phyloP scores from a whole-genome alignment of 2,329 filamentous ascomycete species.

The Ophiostoma tasmaniense region DNA sequence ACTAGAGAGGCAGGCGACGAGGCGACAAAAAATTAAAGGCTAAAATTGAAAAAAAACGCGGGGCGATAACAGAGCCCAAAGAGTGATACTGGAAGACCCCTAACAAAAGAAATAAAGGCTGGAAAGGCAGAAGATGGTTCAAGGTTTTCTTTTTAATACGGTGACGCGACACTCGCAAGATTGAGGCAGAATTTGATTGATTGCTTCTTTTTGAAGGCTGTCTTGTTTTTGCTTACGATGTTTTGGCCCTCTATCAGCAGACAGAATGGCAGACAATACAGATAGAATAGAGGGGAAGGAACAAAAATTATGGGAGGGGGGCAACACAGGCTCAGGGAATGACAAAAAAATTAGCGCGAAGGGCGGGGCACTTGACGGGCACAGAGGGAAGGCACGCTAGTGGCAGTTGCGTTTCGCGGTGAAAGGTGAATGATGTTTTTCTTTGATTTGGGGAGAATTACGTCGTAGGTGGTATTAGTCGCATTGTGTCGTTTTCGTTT shows the following conservation, averaged over 20 bases:
- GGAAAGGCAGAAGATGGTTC: not conserved
- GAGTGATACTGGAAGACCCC: not conserved
- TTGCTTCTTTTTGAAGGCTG: not conserved
- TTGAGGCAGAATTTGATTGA: not conserved
- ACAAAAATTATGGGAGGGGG: slow-evolving; percentile 14
- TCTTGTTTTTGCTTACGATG: slow-evolving; percentile 1
- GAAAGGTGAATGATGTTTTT: not conserved
- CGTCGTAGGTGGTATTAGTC: not conserved
- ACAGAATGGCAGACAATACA: not conserved
- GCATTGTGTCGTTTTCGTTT: not conserved
- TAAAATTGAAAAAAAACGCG: slow-evolving; percentile 10
- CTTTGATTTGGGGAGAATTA: not conserved
- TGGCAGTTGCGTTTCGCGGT: slow-evolving; percentile 3
- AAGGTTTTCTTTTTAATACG: not conserved
- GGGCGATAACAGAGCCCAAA: slow-evolving; percentile 4
- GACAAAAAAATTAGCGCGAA: slow-evolving; percentile 18
- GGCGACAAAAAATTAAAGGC: slow-evolving; percentile 1
- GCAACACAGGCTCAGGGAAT: slow-evolving; percentile 4
- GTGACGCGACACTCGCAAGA: not conserved
- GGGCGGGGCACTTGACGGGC: slow-evolving; percentile 19
- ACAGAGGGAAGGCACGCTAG: slow-evolving; percentile 10
- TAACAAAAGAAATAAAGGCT: not conserved
- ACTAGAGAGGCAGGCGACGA: not conserved
- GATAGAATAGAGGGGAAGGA: slow-evolving; percentile 4
- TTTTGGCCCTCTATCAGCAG: not conserved